Conservation (phyloP, 441 rosid species). For the Populus hybrid region DNA sequence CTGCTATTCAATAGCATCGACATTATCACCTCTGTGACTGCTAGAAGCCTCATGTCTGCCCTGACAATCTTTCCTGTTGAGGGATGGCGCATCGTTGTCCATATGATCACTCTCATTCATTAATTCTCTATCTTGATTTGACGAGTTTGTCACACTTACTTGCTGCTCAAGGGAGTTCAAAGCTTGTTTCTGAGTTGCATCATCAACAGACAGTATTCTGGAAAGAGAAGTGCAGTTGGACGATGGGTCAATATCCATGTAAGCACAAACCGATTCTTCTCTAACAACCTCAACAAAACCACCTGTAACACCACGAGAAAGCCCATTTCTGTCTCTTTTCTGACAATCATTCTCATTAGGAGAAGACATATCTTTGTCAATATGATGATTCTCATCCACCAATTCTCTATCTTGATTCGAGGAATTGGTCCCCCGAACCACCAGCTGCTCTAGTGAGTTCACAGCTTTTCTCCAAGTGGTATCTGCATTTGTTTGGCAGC, state of each 20-base stretch:
- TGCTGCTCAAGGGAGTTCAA: constrained; percentile 9
- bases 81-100: constrained; percentile 19
- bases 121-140: constrained; percentile 20
- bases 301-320: constrained; percentile 14
- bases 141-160: constrained; percentile 10
- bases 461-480: constrained; percentile 16
- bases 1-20: constrained; percentile 21
- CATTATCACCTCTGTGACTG: constrained; percentile 19
- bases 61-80: constrained; percentile 9
- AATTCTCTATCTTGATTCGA: constrained; percentile 22
- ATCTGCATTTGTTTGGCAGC: constrained; percentile 15
- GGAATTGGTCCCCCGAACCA: neutral
- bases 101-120: constrained; percentile 7
- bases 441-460: constrained; percentile 20
- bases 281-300: constrained; percentile 16
- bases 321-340: constrained; percentile 8
- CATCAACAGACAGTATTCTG: constrained; percentile 14
- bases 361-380: constrained; percentile 17
- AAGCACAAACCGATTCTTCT: constrained; percentile 23
- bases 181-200: neutral
- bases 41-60: constrained; percentile 14
- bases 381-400: constrained; percentile 7
- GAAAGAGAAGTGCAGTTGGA: constrained; percentile 17
- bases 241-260: constrained; percentile 26
- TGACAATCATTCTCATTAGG: constrained; percentile 7